Base-by-base conservation (phyloP, 2,329 filamentous ascomycete genomes). In the Monosporascus sp. region DNA sequence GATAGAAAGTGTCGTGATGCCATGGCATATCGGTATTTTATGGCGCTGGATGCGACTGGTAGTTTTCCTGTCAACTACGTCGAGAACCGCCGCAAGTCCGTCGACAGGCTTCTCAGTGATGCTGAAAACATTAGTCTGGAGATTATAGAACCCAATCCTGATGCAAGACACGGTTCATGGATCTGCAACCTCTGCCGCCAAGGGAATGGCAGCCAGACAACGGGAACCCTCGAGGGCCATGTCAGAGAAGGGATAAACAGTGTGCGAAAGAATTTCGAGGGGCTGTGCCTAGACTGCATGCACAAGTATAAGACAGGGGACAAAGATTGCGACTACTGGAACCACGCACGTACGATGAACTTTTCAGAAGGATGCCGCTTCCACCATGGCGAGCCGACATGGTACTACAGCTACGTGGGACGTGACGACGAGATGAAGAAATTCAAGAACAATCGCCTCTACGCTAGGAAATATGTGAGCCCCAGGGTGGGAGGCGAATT, bases 301-400 rank as follows among this genome's bases (percentile, higher is more conserved):
- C 41, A 45, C 20, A 45, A 17, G 18, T 53, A 44, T 45, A 53
- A 53, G 22, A 39, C 20, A 27, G 48, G 37, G 6, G 41, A 31
- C n/a, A 38, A 45, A 31, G 9, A 50, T 39, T 7, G 37, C 20
- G 48, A 55, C 18, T 49, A 50, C 38, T 53, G 46, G 50, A 44
- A 27, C 2, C 48, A 50, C 14, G 48, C 27, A 31, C 9, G 27
- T 11, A 14, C 27, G 27, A 31, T 11, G 27, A 11, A 31, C 27
- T 11, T 14, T 31, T 31, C 27, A 31, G 14, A 31, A 14, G 11
- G 27, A 9, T 31, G 27, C 9, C 27, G 27, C 27, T 31, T 31
- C 27, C 27, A 5, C 27, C 27, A 31, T 31, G 27, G 9, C 9
- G 27, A 31, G 27, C 27, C 27, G 27, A 31, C 27, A 31, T 14